Percentiles rank a stretch among this genome's conserved stretches.
phyloP scores from a whole-genome alignment of 345 rosid genomes.

The Acer yangbiense region DNA sequence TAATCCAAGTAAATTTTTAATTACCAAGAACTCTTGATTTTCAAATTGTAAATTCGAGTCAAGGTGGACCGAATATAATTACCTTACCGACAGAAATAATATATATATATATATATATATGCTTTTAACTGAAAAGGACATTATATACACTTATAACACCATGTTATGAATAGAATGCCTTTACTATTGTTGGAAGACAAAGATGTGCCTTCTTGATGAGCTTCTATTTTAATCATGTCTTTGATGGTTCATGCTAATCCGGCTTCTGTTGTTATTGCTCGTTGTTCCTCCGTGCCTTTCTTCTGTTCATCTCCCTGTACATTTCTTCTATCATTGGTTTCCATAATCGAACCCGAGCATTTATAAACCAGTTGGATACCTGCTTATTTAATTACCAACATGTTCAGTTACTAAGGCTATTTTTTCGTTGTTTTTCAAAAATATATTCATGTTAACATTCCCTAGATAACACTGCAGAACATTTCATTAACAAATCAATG shows the following conservation, averaged over 20 bases:
- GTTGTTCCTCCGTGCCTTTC: slow-evolving; percentile 35
- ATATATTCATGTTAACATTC: background rate
- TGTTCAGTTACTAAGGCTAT: background rate
- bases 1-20: background rate
- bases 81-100: background rate
- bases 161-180: slow-evolving; percentile 3
- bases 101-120: background rate
- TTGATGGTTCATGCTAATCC: slow-evolving; percentile 30
- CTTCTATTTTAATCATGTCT: slow-evolving; percentile 32
- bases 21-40: background rate
- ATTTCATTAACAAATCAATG: background rate
- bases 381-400: slow-evolving; percentile 16
- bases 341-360: slow-evolving; percentile 96
- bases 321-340: slow-evolving; percentile 98
- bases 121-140: slow-evolving; percentile 15
- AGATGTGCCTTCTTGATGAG: background rate
- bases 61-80: background rate
- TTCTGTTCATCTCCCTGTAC: slow-evolving; percentile 82
- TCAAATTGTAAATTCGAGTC: background rate
- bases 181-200: background rate
- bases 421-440: background rate
- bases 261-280: slow-evolving; percentile 36
- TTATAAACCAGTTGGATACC: slow-evolving; percentile 99
- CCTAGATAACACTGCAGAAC: background rate
- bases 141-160: slow-evolving; percentile 32